Base-by-base conservation (phyloP, 371 early-diverging fungal genomes). In the Mortierella sp. region DNA sequence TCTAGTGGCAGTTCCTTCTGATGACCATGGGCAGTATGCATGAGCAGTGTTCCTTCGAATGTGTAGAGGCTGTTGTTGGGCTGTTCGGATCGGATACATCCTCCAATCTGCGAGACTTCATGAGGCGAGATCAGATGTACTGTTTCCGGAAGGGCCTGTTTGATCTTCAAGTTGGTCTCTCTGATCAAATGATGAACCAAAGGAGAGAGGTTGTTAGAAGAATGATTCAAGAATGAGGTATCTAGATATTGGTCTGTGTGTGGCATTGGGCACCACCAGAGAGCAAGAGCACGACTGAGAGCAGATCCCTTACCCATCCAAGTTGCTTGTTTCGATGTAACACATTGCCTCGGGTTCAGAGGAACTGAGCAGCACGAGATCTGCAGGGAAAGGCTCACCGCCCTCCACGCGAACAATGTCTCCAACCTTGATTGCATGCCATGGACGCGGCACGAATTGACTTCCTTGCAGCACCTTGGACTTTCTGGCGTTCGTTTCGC, bases 271-370 rank as follows among this genome's bases (percentile, higher is more conserved):
- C 34, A 10, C 10, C 34, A 34, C 34, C 10, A 34, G 34, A 34
- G 34, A 34, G 34, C 34, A 34, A 34, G 7, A 7, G 34, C 34
- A 34, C 4, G 34, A 34, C n/a, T 24, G 25, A 28, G 28, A 6
- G 2, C 4, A 16, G 2, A 2, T 16, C 17, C 29, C 73, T 73
- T 82, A 89, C 87, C 98, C 98, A 77, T 98, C 97, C 63, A 98
- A 80, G 80, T 96, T 97, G 64, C 93, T 93, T 27, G 98, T 97
- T 73, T 98, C 97, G 44, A 97, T 91, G 74, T 95, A 98, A 67
- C 96, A 96, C 69, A 94, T 83, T 34, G 90, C 95, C 79, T 91
- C 94, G 10, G 94, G 95, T 65, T 96, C 95, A 17, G 89, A 88
- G 55, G 91, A 90, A 71, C 94, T 93, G 39, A 97, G 70, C 27